Evolutionary conservation across 2,329 filamentous ascomycete genomes (phyloP).

Genomic region (Colletotrichum sansevieriae): DNA sequence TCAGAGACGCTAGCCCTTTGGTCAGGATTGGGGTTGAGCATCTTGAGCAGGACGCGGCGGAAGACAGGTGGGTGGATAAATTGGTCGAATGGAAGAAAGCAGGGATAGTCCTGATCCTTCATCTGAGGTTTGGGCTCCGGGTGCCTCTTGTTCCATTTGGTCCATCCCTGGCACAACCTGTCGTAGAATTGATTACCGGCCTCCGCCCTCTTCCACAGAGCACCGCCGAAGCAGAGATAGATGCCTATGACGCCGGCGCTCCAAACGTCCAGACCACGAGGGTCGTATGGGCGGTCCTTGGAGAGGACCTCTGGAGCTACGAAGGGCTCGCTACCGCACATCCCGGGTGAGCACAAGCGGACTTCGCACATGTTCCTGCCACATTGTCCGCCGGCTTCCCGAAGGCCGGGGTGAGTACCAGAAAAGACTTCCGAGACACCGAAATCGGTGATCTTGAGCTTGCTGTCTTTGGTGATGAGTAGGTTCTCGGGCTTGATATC

Average conservation of each 20-base stretch:
- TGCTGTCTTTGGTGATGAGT: slow-evolving; percentile 81
- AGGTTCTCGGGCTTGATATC: slow-evolving; percentile 94
- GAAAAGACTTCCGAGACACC: slow-evolving; percentile 89
- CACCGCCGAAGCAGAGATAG: slow-evolving; percentile 78
- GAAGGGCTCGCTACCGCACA: slow-evolving; percentile 88
- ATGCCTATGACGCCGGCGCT: slow-evolving; percentile 87
- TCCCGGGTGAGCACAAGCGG: slow-evolving; percentile 80
- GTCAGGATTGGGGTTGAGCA: slow-evolving; percentile 84
- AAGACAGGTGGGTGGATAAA: slow-evolving; percentile 75
- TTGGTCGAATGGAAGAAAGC: slow-evolving; percentile 73
- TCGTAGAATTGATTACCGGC: slow-evolving; percentile 66
- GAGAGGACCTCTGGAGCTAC: slow-evolving; percentile 87
- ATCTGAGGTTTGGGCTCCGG: slow-evolving; percentile 53
- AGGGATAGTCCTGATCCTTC: slow-evolving; percentile 74
- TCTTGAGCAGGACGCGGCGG: slow-evolving; percentile 79
- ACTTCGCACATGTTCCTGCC: slow-evolving; percentile 77
- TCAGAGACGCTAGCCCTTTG: slow-evolving; percentile 78
- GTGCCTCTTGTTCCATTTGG: slow-evolving; percentile 73
- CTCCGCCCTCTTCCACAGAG: slow-evolving; percentile 80
- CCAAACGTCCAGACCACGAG: slow-evolving; percentile 87
- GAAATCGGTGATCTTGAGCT: slow-evolving; percentile 93
- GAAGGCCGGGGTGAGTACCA: slow-evolving; percentile 83
- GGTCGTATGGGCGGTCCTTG: slow-evolving; percentile 76
- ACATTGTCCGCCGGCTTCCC: slow-evolving; percentile 79
- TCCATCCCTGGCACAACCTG: slow-evolving; percentile 76